Percentiles rank a stretch among this genome's conserved stretches.
Conservation (phyloP, 2,329 filamentous ascomycete genomes). For the Graphilbum ipis-grandicollis region DNA sequence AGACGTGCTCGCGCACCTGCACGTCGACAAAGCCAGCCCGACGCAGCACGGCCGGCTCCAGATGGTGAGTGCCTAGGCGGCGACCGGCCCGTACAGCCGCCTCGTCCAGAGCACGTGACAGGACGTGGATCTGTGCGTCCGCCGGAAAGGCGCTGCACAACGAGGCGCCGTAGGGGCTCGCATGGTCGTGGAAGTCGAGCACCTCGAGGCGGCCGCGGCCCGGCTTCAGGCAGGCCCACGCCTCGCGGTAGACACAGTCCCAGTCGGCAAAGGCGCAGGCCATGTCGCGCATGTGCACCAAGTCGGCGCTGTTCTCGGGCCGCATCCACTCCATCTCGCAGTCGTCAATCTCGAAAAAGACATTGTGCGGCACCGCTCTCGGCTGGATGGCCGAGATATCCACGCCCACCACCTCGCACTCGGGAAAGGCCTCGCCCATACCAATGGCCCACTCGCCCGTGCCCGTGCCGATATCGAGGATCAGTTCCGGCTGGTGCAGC, state of each 20-base stretch:
- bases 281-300: slow-evolving; percentile 39
- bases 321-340: slow-evolving; percentile 40
- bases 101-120: slow-evolving; percentile 12
- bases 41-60: slow-evolving; percentile 15
- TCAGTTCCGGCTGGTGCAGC: slow-evolving; percentile 19
- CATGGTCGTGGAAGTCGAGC: slow-evolving; percentile 20
- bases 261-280: slow-evolving; percentile 39
- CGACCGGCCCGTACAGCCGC: slow-evolving; percentile 24
- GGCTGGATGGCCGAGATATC: slow-evolving; percentile 42
- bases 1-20: slow-evolving; percentile 21
- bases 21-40: slow-evolving; percentile 27
- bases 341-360: slow-evolving; percentile 42
- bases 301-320: slow-evolving; percentile 31
- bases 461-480: slow-evolving; percentile 43
- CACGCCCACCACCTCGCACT: slow-evolving; percentile 39
- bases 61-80: slow-evolving; percentile 8
- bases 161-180: slow-evolving; percentile 16
- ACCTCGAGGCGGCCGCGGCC: slow-evolving; percentile 37
- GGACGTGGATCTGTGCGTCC: slow-evolving; percentile 23
- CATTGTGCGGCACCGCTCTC: slow-evolving; percentile 37
- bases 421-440: slow-evolving; percentile 34
- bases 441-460: slow-evolving; percentile 35
- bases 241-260: slow-evolving; percentile 33
- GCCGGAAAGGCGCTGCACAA: slow-evolving; percentile 15
- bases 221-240: slow-evolving; percentile 31